Base-by-base conservation (phyloP, 768 basidiomycete species). In the Cyclocybe aegerita region DNA sequence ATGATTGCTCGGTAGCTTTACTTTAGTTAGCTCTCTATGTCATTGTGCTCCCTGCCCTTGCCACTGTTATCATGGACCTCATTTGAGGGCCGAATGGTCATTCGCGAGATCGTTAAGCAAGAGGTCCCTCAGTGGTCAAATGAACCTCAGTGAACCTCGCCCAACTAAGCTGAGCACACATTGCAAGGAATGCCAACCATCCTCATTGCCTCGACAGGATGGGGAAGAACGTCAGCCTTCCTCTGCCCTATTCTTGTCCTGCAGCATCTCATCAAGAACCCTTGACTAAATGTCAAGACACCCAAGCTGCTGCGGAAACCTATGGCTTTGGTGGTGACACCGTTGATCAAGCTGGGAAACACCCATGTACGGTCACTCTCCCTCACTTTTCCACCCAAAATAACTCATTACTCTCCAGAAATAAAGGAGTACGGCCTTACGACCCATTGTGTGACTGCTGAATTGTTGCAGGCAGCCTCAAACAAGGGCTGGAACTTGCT, bases 341-440 rank as follows among this genome's bases (percentile, higher is more conserved):
- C 59, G 11, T 38, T 62, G 12, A 52, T 60, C 36, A 56, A 62
- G 30, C 52, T 62, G 0, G 55, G 59, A 43, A 60, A 58, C 17
- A 54, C 43, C 14, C 57, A 60, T 48, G 58, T 58, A 41, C 57
- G n/a, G 47, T 57, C 46, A 50, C 15, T 32, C 43, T 11, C 3
- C 36, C 5, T 23, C 23, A 23, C 23, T 23, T 23, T 23, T 23
- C 23, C 5, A 23, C 23, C 4, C 4, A 23, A n/a, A n/a, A n/a
- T n/a, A n/a, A n/a, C n/a, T 23, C 23, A 2, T 23, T 5, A 23
- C 4, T 23, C 23, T 23, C 23, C 5, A 5, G 23, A 23, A 23
- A 23, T 23, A 3, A 23, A 23, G 23, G 23, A 23, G 23, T 3
- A 23, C 23, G 23, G 5, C 5, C 23, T 23, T 23, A 23, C 3